A percentile compares a stretch with the other conserved stretches of the same genome.
phyloP scores from a whole-genome alignment of 306 rosid genomes.

The Cicer pinnatifidum region DNA sequence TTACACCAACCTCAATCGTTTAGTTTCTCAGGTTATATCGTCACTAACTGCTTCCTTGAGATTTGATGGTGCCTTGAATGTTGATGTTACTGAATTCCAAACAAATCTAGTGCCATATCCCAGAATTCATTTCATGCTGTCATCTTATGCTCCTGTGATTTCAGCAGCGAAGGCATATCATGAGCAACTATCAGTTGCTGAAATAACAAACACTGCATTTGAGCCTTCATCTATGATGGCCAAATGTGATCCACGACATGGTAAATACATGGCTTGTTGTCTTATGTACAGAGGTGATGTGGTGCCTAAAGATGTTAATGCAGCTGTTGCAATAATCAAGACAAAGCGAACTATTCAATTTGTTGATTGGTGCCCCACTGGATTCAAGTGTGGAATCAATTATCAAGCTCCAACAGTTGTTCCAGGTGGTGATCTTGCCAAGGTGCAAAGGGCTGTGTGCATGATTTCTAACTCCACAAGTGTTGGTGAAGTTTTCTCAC shows the following conservation, averaged over 20 bases:
- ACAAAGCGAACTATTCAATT: slow-evolving; percentile 82
- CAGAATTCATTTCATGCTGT: slow-evolving; percentile 89
- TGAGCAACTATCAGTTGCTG: slow-evolving; percentile 82
- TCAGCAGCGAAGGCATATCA: slow-evolving; percentile 74
- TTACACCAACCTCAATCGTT: slow-evolving; percentile 83
- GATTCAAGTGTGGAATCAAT: slow-evolving; percentile 86
- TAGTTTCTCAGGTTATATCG: slow-evolving; percentile 83
- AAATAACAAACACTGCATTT: slow-evolving; percentile 79
- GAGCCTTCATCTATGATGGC: slow-evolving; percentile 95
- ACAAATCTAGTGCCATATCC: slow-evolving; percentile 88
- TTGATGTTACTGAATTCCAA: slow-evolving; percentile 86
- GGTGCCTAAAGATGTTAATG: slow-evolving; percentile 85
- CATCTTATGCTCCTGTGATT: slow-evolving; percentile 80
- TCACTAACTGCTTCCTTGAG: slow-evolving; percentile 79
- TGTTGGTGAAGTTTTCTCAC: slow-evolving; percentile 68
- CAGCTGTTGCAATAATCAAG: slow-evolving; percentile 84
- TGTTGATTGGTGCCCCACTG: slow-evolving; percentile 92
- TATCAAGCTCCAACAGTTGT: slow-evolving; percentile 91
- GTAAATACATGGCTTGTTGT: slow-evolving; percentile 88
- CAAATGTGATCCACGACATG: slow-evolving; percentile 65
- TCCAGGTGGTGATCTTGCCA: slow-evolving; percentile 89
- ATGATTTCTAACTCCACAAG: slow-evolving; percentile 85
- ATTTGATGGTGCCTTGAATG: slow-evolving; percentile 87
- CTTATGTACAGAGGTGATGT: slow-evolving; percentile 90
- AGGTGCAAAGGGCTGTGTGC: slow-evolving; percentile 84